phyloP scores from a whole-genome alignment of 306 rosid genomes.

The Sindora glabra region DNA sequence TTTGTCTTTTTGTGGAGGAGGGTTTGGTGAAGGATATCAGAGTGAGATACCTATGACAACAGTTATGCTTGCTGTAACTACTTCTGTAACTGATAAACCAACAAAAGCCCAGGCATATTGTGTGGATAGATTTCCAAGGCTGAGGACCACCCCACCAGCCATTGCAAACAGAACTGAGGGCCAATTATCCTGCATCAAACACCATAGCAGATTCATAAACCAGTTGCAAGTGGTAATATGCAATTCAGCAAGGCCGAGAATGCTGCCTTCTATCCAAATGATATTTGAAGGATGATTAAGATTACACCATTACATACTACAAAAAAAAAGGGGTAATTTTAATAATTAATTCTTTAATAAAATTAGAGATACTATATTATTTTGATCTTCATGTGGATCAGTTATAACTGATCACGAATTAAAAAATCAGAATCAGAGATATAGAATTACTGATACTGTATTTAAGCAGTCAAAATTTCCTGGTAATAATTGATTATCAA shows the following conservation, averaged over 20 bases:
- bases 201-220: slow-evolving; percentile 2
- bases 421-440: no score
- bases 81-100: slow-evolving; percentile 85
- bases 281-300: no score
- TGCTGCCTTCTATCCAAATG: slow-evolving; percentile 17
- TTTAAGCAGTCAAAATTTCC: no score
- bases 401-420: no score
- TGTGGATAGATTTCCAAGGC: slow-evolving; percentile 72
- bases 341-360: no score
- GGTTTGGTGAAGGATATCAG: background rate
- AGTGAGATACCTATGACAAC: slow-evolving; percentile 69
- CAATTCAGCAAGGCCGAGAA: slow-evolving; percentile 36
- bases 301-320: no score
- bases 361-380: no score
- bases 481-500: no score
- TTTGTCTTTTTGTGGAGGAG: background rate
- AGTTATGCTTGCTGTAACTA: slow-evolving; percentile 67
- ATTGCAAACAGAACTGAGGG: slow-evolving; percentile 78
- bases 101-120: slow-evolving; percentile 91
- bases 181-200: slow-evolving; percentile 63
- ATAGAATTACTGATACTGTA: no score
- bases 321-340: no score
- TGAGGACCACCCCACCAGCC: slow-evolving; percentile 77
- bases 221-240: background rate
- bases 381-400: no score